Base-by-base conservation (phyloP, 202 grass and related monocot species). In the Setaria italica region DNA sequence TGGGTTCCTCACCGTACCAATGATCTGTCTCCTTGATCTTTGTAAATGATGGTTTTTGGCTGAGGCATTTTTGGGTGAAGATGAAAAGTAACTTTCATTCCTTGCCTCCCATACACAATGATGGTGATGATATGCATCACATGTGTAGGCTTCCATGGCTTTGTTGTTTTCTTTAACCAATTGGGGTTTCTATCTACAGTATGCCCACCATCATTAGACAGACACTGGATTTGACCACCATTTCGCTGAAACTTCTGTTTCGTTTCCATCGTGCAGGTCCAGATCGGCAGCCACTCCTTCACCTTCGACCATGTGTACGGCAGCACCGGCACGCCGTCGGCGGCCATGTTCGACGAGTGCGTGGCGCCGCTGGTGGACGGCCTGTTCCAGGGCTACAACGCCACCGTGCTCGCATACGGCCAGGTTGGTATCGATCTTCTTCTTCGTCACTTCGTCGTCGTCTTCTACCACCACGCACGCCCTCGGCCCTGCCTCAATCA, bases 241-340 rank as follows among this genome's bases (percentile, higher is more conserved):
- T 59, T 16, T 35, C 46, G 9, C 1, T 39, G 20, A 46, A 9
- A 21, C 21, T 13, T 59, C 37, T 59, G 3, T 62, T 41, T 20
- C 34, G 43, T n/a, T 70, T 34, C 25, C 17, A 25, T 7, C 43
- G 21, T 80, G 84, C 91, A 97, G 97, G 90, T 97, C 57, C 97
- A 99, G 90, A 97, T 97, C 81, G 97, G 94, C 75, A 93, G 85
- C 74, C 97, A 99, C 72, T 97, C 97, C 48, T 99, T 97, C 86
- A 99, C 97, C 76, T 99, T 99, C 82, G 97, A 99, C 87, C 94
- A 96, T 80, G 92, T 99, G 29, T 99, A 99, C 74, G 97, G 97
- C 69, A 94, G 90, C 73, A 79, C 90, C 25, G 83, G 94, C 63
- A 88, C 87, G 45, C 87, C 94, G 70, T 89, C 97, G 80, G 84